Evolutionary conservation across 108 stramenopile species (phyloP).

Genomic region (Cyclotella cryptica): DNA sequence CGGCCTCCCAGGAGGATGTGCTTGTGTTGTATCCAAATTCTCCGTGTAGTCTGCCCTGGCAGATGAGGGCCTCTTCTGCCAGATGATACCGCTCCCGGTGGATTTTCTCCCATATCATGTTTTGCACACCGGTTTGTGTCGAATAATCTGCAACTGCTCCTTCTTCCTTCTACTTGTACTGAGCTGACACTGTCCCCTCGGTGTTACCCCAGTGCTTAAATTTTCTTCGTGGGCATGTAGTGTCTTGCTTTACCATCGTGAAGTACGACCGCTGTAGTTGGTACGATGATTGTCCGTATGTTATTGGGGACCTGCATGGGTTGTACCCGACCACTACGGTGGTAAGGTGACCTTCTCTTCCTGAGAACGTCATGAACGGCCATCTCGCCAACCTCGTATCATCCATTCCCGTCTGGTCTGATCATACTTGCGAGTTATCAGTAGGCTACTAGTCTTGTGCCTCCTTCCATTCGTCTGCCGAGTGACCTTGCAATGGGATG

Average conservation of each 20-base stretch:
- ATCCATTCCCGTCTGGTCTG: not conserved
- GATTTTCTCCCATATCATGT: too few relatives aligned
- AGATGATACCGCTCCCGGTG: too few relatives aligned
- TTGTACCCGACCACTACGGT: slow-evolving; percentile 18
- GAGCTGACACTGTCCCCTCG: not conserved
- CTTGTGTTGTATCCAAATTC: too few relatives aligned
- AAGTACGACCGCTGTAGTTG: slow-evolving; percentile 24
- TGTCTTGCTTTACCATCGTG: not conserved
- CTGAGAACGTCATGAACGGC: not conserved
- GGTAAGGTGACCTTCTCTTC: slow-evolving; percentile 1
- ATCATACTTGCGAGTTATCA: not conserved
- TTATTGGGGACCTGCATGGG: slow-evolving; percentile 1
- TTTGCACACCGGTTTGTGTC: not conserved
- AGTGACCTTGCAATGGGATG: not conserved
- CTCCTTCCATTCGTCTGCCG: not conserved
- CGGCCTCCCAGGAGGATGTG: too few relatives aligned
- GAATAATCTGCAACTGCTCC: not conserved
- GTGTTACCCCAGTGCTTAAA: slow-evolving; percentile 11
- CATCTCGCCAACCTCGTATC: slow-evolving; percentile 8
- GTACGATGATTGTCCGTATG: not conserved
- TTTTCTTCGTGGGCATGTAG: not conserved
- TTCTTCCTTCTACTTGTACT: slow-evolving; percentile 7
- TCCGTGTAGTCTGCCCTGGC: too few relatives aligned
- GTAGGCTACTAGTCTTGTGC: too few relatives aligned
- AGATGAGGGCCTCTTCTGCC: too few relatives aligned